These are phyloP conservation scores for Cystoderma amianthinum DNA, from an alignment of 768 basidiomycete genomes.

Conservation along the genomic window DNA sequence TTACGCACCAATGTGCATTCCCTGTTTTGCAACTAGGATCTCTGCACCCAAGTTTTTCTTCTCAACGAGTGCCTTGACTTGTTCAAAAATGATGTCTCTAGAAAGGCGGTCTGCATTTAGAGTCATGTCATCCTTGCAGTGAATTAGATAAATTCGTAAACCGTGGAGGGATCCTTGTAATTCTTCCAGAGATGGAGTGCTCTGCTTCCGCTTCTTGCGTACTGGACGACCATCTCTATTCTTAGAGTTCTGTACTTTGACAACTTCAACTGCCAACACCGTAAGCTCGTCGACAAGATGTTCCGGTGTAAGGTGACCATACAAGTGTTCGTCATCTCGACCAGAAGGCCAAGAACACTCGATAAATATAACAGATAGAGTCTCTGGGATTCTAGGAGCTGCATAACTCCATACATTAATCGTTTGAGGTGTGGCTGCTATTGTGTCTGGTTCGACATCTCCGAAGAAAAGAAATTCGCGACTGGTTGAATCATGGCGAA, in stretches of 20 bases:
- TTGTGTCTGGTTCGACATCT: constrained; percentile 82
- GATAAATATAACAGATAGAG: constrained; percentile 79
- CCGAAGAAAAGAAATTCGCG: constrained; percentile 91
- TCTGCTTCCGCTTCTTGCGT: constrained; percentile 31
- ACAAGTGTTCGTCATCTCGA: constrained; percentile 59
- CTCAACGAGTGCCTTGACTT: constrained; percentile 60
- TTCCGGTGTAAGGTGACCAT: constrained; percentile 82
- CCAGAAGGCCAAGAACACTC: constrained; percentile 89
- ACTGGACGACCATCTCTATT: constrained; percentile 18
- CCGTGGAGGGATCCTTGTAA: constrained; percentile 48
- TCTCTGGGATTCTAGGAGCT: constrained; percentile 65
- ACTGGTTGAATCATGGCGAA: constrained; percentile 54
- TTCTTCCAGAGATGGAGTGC: constrained; percentile 32
- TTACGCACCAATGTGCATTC: constrained; percentile 74
- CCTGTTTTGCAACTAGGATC: constrained; percentile 69
- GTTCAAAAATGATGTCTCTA: constrained; percentile 62
- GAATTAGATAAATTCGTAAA: constrained; percentile 70
- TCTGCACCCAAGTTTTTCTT: constrained; percentile 61
- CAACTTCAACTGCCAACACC: constrained; percentile 62
- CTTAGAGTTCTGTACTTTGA: constrained; percentile 23
- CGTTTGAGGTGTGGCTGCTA: constrained; percentile 55
- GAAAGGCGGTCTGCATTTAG: constrained; percentile 41
- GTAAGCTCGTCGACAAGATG: constrained; percentile 73
- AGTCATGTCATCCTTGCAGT: constrained; percentile 78
- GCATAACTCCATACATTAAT: constrained; percentile 75